Conservation (phyloP, 2,329 filamentous ascomycete species). For the Fusarium pilosicola region DNA sequence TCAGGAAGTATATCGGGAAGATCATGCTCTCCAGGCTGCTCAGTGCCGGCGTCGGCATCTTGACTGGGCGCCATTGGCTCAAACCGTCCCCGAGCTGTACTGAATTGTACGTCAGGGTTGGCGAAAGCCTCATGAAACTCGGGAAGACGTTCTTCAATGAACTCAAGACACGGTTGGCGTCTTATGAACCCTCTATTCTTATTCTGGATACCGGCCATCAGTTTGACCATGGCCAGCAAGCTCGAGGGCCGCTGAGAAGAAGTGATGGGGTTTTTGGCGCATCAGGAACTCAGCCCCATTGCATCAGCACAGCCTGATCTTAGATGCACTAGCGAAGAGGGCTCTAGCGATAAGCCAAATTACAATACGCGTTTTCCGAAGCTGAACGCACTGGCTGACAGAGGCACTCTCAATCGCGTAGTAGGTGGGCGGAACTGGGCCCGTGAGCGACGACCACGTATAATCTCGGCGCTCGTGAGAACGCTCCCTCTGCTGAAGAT, state of each 20-base stretch:
- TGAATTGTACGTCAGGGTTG: background rate
- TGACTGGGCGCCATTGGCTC: background rate
- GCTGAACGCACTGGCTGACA: background rate
- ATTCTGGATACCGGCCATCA: background rate
- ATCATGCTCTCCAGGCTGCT: rapidly evolving
- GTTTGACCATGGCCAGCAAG: background rate
- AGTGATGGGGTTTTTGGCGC: background rate
- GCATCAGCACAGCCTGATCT: background rate
- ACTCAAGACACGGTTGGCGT: background rate
- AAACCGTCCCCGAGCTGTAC: background rate
- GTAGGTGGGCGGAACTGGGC: background rate
- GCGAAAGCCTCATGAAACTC: background rate
- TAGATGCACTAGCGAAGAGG: background rate
- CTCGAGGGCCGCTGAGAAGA: background rate
- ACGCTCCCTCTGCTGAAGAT: background rate
- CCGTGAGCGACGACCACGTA: background rate
- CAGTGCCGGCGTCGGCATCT: background rate
- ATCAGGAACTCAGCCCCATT: background rate
- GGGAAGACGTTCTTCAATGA: background rate
- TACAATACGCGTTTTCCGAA: background rate
- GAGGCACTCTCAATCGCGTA: background rate
- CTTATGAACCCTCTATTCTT: background rate
- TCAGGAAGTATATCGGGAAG: background rate
- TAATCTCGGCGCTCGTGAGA: background rate
- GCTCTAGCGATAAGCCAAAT: background rate